A percentile compares a stretch with the other conserved stretches of the same genome.
phyloP scores from a whole-genome alignment of 805 yeast genomes.

The Ogataea siamensis region DNA sequence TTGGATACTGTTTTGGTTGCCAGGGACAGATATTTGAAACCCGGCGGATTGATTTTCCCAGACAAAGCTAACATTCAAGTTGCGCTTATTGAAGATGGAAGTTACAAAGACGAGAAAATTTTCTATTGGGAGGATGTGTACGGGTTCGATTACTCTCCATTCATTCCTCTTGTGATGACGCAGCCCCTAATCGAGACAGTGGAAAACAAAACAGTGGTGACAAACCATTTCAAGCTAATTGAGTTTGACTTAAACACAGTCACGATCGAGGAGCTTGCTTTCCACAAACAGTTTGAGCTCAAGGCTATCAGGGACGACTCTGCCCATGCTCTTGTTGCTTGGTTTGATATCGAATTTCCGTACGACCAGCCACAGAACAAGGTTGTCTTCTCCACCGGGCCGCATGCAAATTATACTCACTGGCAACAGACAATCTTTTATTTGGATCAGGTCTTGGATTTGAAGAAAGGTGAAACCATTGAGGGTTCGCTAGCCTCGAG shows the following conservation, averaged over 20 bases:
- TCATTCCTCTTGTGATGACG: slow-evolving; percentile 77
- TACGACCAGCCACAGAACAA: slow-evolving; percentile 49
- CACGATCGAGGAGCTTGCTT: slow-evolving; percentile 75
- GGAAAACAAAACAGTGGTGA: slow-evolving; percentile 65
- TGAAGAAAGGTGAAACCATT: slow-evolving; percentile 72
- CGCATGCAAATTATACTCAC: slow-evolving; percentile 91
- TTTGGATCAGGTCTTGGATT: slow-evolving; percentile 72
- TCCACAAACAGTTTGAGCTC: slow-evolving; percentile 65
- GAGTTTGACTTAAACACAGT: slow-evolving; percentile 91
- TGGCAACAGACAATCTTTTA: slow-evolving; percentile 99
- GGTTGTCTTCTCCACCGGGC: slow-evolving; percentile 87
- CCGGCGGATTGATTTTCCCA: slow-evolving; percentile 91
- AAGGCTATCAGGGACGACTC: slow-evolving; percentile 75
- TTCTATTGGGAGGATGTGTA: slow-evolving; percentile 96
- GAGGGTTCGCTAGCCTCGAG: slow-evolving; percentile 69
- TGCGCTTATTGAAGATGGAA: slow-evolving; percentile 91
- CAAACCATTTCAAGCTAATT: slow-evolving; percentile 68
- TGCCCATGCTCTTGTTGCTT: slow-evolving; percentile 85
- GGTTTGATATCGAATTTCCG: slow-evolving; percentile 95
- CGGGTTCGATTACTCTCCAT: slow-evolving; percentile 94
- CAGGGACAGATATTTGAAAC: slow-evolving; percentile 79
- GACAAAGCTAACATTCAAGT: slow-evolving; percentile 87
- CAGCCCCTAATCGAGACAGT: slow-evolving; percentile 98
- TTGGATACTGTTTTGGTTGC: slow-evolving; percentile 93
- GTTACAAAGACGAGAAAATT: slow-evolving; percentile 87